Conservation (phyloP, 371 early-diverging fungal genomes). For the Syncephalis fuscata region DNA sequence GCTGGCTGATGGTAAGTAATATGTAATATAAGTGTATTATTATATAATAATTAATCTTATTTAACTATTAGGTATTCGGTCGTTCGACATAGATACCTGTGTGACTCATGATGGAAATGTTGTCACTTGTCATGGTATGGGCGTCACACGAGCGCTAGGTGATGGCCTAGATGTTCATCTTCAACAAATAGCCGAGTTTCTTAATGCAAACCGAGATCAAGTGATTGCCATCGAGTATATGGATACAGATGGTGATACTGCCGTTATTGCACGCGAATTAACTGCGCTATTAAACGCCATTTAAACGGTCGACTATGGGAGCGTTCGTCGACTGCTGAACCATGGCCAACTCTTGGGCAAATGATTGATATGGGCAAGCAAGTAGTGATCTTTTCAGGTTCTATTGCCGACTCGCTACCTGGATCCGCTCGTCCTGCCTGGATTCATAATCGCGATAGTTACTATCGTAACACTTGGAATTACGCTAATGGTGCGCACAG, state of each 20-base stretch:
- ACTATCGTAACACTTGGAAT: too few species aligned
- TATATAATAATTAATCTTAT: not conserved
- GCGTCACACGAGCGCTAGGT: constrained; percentile 9
- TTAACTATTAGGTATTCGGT: constrained; percentile 11
- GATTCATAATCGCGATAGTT: too few species aligned
- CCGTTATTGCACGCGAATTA: constrained; percentile 2
- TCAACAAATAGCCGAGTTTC: constrained; percentile 7
- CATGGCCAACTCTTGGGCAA: constrained; percentile 11
- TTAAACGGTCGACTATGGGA: constrained; percentile 5
- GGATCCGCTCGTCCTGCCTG: not conserved
- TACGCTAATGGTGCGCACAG: too few species aligned
- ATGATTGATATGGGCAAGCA: constrained; percentile 11
- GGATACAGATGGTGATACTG: constrained; percentile 11
- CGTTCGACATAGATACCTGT: constrained; percentile 13
- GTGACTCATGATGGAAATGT: constrained; percentile 9
- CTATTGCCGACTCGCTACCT: constrained; percentile 7
- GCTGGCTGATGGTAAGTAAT: constrained; percentile 12
- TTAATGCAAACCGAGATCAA: constrained; percentile 10
- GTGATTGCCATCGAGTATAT: constrained; percentile 17
- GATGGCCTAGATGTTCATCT: constrained; percentile 8
- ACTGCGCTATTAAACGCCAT: constrained; percentile 6
- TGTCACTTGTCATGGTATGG: constrained; percentile 14
- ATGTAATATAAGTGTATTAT: too few species aligned
- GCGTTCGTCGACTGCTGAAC: constrained; percentile 4
- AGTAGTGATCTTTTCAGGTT: constrained; percentile 11